Percentiles rank a stretch among this genome's conserved stretches.
Evolutionary conservation across 2,329 filamentous ascomycete genomes (phyloP).

Genomic region (Didymella glomerata): DNA sequence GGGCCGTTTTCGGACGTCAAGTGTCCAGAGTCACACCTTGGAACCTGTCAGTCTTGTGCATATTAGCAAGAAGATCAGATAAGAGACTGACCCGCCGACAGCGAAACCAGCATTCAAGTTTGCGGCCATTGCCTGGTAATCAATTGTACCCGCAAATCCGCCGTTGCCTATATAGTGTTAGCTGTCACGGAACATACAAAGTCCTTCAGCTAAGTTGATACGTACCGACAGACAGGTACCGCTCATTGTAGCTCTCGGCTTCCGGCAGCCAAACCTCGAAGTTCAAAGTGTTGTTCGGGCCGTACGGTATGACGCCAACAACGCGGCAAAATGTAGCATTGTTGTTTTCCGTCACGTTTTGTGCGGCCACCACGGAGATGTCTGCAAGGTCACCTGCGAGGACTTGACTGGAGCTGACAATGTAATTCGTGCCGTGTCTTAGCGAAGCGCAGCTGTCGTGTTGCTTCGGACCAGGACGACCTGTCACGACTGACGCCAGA

Average conservation of each 20-base stretch:
- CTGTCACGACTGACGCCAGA: neutral
- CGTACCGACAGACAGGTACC: constrained; percentile 5
- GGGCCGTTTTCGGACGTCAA: neutral
- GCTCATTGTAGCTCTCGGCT: neutral
- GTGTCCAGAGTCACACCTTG: neutral
- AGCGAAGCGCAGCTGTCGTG: neutral
- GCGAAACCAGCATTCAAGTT: constrained; percentile 3
- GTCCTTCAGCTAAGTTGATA: neutral
- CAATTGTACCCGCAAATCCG: neutral
- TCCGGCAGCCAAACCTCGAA: constrained; percentile 5
- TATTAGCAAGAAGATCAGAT: neutral
- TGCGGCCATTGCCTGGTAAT: neutral
- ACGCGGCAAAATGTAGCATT: neutral
- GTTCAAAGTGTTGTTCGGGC: constrained; percentile 1
- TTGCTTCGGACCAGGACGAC: neutral
- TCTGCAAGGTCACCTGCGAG: neutral
- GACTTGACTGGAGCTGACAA: neutral
- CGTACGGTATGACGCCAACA: constrained; percentile 1
- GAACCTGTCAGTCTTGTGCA: neutral
- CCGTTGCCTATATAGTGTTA: neutral
- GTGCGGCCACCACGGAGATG: neutral
- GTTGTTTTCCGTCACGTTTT: neutral
- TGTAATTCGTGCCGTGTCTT: neutral
- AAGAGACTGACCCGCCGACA: neutral
- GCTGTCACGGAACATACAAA: neutral